Evolutionary conservation across 1,139 yeast genomes (phyloP).

Genomic region (Scheffersomyces cryptocercus): DNA sequence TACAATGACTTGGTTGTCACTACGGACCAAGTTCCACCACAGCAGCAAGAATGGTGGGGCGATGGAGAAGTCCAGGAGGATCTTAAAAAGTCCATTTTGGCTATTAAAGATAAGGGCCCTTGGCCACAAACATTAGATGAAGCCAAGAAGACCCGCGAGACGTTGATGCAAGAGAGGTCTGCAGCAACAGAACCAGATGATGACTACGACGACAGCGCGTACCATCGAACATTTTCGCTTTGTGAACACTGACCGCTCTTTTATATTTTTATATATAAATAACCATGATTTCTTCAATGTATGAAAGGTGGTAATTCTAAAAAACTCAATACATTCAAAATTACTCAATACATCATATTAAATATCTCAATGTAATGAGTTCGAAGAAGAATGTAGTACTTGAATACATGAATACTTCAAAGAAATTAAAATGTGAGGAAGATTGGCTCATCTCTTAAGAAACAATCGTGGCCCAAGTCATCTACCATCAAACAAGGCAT

Average conservation of each 20-base stretch:
- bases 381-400: no score
- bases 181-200: slow-evolving; percentile 7
- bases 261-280: no score
- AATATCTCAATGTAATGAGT: no score
- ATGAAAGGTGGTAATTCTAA: no score
- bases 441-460: no score
- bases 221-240: slow-evolving; percentile 22
- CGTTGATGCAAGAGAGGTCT: slow-evolving; percentile 37
- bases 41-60: slow-evolving; percentile 35
- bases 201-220: slow-evolving; percentile 14
- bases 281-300: no score
- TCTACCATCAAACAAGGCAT: no score
- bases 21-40: slow-evolving; percentile 40
- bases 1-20: slow-evolving; percentile 25
- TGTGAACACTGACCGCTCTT: slow-evolving; percentile 27
- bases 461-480: no score
- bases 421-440: no score
- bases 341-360: no score
- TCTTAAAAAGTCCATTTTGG: slow-evolving; percentile 5
- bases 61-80: slow-evolving; percentile 8
- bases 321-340: no score
- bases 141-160: slow-evolving; percentile 27
- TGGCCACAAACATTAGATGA: slow-evolving; percentile 24
- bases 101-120: slow-evolving; percentile 8
- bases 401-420: no score